Evolutionary conservation across 2,329 filamentous ascomycete genomes (phyloP), one percentile per base, ranked within the genome.

Genomic region (Trichocomaceae sp.): DNA sequence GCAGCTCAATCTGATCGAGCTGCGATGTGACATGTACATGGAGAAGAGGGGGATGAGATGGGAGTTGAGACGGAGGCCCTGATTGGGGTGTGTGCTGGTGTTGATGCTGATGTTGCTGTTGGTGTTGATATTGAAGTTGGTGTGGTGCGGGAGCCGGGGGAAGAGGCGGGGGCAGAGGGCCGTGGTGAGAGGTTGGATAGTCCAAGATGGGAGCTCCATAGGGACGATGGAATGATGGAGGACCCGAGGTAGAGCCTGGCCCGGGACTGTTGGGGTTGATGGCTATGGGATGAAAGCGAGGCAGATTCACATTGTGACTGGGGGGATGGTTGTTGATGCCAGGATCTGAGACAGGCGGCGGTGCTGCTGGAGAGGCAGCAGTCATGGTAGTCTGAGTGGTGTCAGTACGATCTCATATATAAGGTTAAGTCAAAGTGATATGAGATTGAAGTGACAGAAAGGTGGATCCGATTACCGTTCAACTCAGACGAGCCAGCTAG

Each of bases 211-310:
- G 49, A 46, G 48, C 49, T 8, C 48, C 52, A 52, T 52, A 55
- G 10, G 57, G 52, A 2, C 57, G 50, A 39, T 58, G 55, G n/a
- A 50, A 56, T 46, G 51, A 65, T 39, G 68, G 65, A 47, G 69
- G 62, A 58, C 66, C 63, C 48, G 68, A 62, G 7, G 66, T 67
- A 17, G 67, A 66, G 50, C 66, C 63, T 52, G 63, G 59, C 26
- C 64, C 66, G 50, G 63, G 58, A 20, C 64, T 66, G 50, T 66
- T 67, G 10, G 70, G 69, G 50, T 72, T 72, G 63, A 72, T 72
- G 52, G 70, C 69, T 60, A 72, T 72, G 49, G 70, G 69, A 52
- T 72, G 69, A 47, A 72, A 72, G 44, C 70, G 69, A 45, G 69
- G 68, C 12, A 71, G 61, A 55, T 60, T 63, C 59, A 67, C 65